Evolutionary conservation across 108 stramenopile genomes (phyloP), one percentile per base, ranked within the genome.

Genomic region (Fragilaria crotonensis): DNA sequence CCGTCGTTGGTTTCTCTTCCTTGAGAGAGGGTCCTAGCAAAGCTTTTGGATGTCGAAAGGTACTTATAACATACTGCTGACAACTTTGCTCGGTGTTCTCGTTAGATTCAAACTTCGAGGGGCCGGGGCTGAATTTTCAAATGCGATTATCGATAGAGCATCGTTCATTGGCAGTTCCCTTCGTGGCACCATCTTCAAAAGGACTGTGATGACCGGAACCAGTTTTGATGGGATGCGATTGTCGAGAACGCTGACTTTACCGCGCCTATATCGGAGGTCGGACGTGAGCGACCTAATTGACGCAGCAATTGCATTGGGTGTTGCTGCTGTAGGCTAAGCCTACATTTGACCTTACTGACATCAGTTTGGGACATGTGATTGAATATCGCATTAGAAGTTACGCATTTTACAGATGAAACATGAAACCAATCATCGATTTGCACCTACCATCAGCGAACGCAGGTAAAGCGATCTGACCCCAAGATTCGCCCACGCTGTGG

Each of bases 21-120:
- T 92, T 88, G 46, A 97, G 72, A 5, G 97, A 93, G 97, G 97
- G 59, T 97, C 96, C 70, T 91, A 87, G 84, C 97, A 97, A 44
- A 97, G 71, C 45, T 74, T 79, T 54, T 74, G 69, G 54, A 91
- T 77, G 64, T 97, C 95, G 60, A 92, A 97, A 52, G 86, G 85
- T 41, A 41, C 11, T 11, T 7, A 41, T 11, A 2, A 11, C 36
- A 11, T 11, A 41, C 7, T 14, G 7, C 11, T 11, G 36, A 41
- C 14, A 7, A 41, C 36, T 11, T 41, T 44, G 29, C n/a, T n/a
- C 30, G 36, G 36, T 41, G 36, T 11, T 11, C 7, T 41, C 36
- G 14, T 41, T 14, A 11, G 7, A 7, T 41, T 11, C 7, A 11
- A 11, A 41, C 11, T 7, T 11, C 14, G 11, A 41, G 7, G 36